These are phyloP conservation scores for Ganoderma boninense DNA, from an alignment of 1,284 basidiomycete genomes.

Conservation along the genomic window DNA sequence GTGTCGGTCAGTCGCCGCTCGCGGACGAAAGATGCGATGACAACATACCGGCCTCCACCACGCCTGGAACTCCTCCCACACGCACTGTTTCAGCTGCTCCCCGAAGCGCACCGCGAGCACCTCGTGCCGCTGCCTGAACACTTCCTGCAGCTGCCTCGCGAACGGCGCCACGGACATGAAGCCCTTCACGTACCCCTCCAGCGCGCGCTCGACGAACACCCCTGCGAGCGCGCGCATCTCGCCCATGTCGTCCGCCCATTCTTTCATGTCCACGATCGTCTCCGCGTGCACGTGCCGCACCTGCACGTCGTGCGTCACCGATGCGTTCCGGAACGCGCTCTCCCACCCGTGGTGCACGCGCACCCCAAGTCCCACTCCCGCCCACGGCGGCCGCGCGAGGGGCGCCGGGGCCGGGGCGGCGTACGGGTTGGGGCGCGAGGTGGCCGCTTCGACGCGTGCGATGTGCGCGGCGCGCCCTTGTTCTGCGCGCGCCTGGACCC, in stretches of 20 bases:
- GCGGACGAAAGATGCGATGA: conserved; percentile 13
- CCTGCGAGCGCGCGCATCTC: conserved; percentile 31
- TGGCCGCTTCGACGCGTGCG: conserved; percentile 2
- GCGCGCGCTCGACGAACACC: conserved; percentile 33
- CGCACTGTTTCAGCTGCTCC: conserved; percentile 39
- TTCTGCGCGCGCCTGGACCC: conserved; percentile 4
- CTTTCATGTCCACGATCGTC: conserved; percentile 29
- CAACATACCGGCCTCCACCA: conserved; percentile 46
- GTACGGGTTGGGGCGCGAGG: conserved; percentile 9
- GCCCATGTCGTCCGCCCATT: conserved; percentile 26
- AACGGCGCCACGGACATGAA: conserved; percentile 38
- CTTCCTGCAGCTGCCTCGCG: conserved; percentile 38
- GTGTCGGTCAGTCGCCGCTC: conserved; percentile 19
- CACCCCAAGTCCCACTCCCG: conserved; percentile 15
- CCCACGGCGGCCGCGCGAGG: not conserved
- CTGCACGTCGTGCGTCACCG: conserved; percentile 13
- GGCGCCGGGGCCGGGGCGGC: not conserved
- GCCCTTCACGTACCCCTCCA: conserved; percentile 27
- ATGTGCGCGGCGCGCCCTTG: conserved; percentile 4
- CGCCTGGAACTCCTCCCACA: conserved; percentile 42
- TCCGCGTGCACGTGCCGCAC: conserved; percentile 26
- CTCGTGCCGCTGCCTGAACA: conserved; percentile 25
- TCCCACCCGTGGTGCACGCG: conserved; percentile 27
- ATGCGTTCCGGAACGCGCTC: conserved; percentile 27
- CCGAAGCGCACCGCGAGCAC: conserved; percentile 39